Percentiles rank a stretch among this genome's conserved stretches.
Conservation (phyloP, 352 stramenopile species). For the Globisporangium apiculatum region DNA sequence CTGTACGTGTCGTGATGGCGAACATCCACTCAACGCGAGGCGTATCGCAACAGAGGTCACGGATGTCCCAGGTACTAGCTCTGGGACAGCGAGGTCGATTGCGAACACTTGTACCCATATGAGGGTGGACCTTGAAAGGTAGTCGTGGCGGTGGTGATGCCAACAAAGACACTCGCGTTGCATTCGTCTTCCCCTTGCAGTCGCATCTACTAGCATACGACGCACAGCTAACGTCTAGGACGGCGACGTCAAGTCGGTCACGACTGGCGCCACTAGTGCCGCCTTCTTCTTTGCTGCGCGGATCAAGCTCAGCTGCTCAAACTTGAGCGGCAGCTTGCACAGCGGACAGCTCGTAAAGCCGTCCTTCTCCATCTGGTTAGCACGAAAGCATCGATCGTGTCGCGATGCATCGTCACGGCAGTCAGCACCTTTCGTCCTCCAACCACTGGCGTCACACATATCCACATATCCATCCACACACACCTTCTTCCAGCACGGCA, state of each 20-base stretch:
- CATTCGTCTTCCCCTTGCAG: too few species aligned
- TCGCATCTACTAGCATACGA: too few species aligned
- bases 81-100: too few species aligned
- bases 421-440: neutral
- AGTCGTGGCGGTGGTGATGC: too few species aligned
- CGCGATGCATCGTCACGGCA: constrained; percentile 12
- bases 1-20: too few species aligned
- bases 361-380: constrained; percentile 56
- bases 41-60: too few species aligned
- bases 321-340: constrained; percentile 67
- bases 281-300: constrained; percentile 38
- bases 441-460: neutral
- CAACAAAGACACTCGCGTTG: too few species aligned
- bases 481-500: constrained; percentile 82
- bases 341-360: constrained; percentile 68
- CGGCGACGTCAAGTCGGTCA: neutral
- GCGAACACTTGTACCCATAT: too few species aligned
- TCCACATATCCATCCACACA: neutral
- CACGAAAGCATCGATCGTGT: neutral
- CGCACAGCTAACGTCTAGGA: neutral
- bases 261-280: neutral
- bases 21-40: too few species aligned
- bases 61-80: too few species aligned
- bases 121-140: too few species aligned
- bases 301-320: constrained; percentile 68